Conservation (phyloP, 2,329 filamentous ascomycete species). For the Ceratocystis harringtonii region DNA sequence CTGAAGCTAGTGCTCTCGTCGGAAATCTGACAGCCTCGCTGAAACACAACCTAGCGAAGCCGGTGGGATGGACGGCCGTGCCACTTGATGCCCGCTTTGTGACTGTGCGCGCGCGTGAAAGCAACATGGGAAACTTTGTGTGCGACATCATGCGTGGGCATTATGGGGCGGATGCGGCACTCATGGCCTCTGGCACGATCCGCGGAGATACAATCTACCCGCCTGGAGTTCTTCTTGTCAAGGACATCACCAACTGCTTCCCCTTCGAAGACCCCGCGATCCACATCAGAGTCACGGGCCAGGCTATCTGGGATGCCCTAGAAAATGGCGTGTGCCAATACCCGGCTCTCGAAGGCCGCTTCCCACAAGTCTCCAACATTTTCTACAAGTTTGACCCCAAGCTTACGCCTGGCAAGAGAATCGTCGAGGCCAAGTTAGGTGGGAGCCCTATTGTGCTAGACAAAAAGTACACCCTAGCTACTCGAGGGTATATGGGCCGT, state of each 20-base stretch:
- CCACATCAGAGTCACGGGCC: slow-evolving; percentile 55
- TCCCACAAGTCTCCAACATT: slow-evolving; percentile 79
- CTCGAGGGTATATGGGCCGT: slow-evolving; percentile 74
- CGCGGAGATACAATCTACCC: slow-evolving; percentile 80
- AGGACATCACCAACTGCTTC: slow-evolving; percentile 78
- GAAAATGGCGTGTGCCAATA: slow-evolving; percentile 73
- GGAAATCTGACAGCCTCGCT: slow-evolving; percentile 53
- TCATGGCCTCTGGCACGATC: slow-evolving; percentile 78
- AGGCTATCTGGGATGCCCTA: slow-evolving; percentile 60
- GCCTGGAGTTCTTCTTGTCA: slow-evolving; percentile 59
- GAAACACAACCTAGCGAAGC: slow-evolving; percentile 62
- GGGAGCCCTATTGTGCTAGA: slow-evolving; percentile 46
- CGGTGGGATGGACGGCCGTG: slow-evolving; percentile 66
- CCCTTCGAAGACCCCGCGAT: slow-evolving; percentile 86
- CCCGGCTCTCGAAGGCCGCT: slow-evolving; percentile 65
- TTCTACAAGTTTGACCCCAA: slow-evolving; percentile 55
- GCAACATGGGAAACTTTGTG: slow-evolving; percentile 80
- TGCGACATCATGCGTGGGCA: slow-evolving; percentile 82
- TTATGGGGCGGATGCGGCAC: slow-evolving; percentile 62
- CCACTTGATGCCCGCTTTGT: slow-evolving; percentile 77
- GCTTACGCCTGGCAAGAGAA: slow-evolving; percentile 43
- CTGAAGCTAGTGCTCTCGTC: slow-evolving; percentile 21
- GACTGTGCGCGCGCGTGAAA: slow-evolving; percentile 62
- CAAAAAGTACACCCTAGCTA: slow-evolving; percentile 57
- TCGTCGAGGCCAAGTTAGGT: slow-evolving; percentile 47